Conservation (phyloP, 1,284 basidiomycete species). For the Meira nashicola region DNA sequence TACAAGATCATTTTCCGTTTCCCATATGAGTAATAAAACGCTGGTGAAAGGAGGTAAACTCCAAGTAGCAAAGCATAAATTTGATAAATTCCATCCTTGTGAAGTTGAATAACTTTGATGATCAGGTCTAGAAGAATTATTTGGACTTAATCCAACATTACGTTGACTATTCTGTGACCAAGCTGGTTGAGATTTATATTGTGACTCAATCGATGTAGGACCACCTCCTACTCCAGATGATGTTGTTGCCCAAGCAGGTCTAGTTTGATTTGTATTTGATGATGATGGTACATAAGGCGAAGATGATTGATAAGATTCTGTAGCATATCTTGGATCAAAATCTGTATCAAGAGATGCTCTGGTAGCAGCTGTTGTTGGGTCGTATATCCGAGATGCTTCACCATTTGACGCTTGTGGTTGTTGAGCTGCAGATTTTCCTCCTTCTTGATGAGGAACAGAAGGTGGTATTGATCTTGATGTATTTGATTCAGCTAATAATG, state of each 20-base stretch:
- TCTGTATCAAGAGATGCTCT: constrained; percentile 20
- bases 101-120: constrained; percentile 20
- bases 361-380: background rate
- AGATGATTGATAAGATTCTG: constrained; percentile 36
- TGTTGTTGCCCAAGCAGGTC: background rate
- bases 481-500: background rate
- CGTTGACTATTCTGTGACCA: background rate
- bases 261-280: background rate
- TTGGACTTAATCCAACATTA: background rate
- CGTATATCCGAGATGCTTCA: no score
- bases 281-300: constrained; percentile 12
- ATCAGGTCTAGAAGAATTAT: constrained; percentile 7
- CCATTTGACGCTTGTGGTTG: no score
- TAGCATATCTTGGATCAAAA: constrained; percentile 37
- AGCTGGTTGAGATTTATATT: background rate
- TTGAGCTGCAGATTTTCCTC: background rate
- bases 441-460: constrained; percentile 1
- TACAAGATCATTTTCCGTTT: constrained; percentile 42
- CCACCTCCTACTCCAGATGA: background rate
- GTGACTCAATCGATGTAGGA: background rate
- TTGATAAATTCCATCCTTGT: constrained; percentile 29
- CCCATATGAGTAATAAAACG: constrained; percentile 35
- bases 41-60: constrained; percentile 38
- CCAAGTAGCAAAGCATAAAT: constrained; percentile 36
- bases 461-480: background rate